Base-by-base conservation (phyloP, 1,284 basidiomycete genomes). In the Irpex sp. region DNA sequence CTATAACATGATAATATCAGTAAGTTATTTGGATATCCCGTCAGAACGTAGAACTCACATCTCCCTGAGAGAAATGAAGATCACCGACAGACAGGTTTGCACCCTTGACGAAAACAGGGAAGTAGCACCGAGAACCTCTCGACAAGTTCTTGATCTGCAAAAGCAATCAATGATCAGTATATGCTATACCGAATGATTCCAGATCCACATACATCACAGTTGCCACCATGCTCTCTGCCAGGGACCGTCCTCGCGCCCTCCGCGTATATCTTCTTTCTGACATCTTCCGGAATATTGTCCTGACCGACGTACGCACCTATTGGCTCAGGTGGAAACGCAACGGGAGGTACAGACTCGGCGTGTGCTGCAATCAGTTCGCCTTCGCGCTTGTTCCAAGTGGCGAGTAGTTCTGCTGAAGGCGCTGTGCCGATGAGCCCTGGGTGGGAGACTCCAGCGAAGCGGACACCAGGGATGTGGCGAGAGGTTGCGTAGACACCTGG, bases 1-100 rank as follows among this genome's bases (percentile, higher is more conserved):
- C 85, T 87, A 60, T 8, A 43, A 56, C 7, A 7, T 58, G 60
- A 60, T 46, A 35, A n/a, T 60, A 58, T 33, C n/a, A 62, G 57
- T 51, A 17, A 51, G 1, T 19, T 33, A 26, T 13, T 58, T 6
- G n/a, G 15, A 17, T 13, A 26, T 5, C 4, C 53, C 19, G 19
- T 46, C 53, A 19, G 36, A 50, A 17, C 5, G 31, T 19, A 33
- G 36, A 54, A 3, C 82, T 69, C 67, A 87, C 89, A 77, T 93
- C 91, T 33, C 89, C 90, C 74, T 93, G 90, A 36, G 88, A 90
- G 75, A 93, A 93, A 71, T 94, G 91, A 37, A 92, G 75, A 71
- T 93, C 92, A 1, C 92, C 92, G 17, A 93, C 85, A 0, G 89
- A 90, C 4, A 93, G 77, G 67, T 90, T 90, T 6, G 90, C 92